These are phyloP conservation scores for Lithocarpus polystachyus DNA, from an alignment of 306 rosid species.

Conservation along the genomic window DNA sequence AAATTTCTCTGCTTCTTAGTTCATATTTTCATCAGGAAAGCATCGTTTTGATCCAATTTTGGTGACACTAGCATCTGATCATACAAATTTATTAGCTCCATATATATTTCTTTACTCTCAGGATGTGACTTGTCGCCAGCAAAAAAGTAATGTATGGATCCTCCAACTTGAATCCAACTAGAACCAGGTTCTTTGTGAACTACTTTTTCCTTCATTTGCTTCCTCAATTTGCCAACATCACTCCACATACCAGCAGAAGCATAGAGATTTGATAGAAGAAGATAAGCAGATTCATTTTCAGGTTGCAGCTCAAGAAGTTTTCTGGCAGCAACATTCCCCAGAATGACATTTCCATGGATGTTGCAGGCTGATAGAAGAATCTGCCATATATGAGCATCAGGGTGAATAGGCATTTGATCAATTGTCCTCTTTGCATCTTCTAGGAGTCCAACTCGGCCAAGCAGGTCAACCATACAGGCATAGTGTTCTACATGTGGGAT, in stretches of 20 bases:
- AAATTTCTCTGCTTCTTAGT: not conserved
- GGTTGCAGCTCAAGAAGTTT: constrained; percentile 9
- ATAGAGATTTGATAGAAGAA: constrained; percentile 3
- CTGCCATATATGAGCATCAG: constrained; percentile 13
- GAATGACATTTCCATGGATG: not conserved
- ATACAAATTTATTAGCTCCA: not conserved
- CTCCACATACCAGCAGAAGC: constrained; percentile 7
- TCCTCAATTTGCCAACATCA: not conserved
- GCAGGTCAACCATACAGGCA: constrained; percentile 16
- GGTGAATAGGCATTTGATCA: constrained; percentile 7
- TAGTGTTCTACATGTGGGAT: constrained; percentile 7
- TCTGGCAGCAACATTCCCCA: not conserved
- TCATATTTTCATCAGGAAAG: not conserved
- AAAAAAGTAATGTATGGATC: not conserved
- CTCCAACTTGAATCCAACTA: not conserved
- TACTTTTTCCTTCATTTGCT: not conserved
- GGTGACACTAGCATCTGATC: not conserved
- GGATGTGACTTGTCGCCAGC: not conserved
- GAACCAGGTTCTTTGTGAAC: constrained; percentile 1
- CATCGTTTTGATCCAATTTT: not conserved
- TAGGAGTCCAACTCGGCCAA: not conserved
- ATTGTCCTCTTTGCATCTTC: constrained; percentile 13
- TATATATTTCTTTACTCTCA: constrained; percentile 1
- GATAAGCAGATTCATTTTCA: constrained; percentile 3
- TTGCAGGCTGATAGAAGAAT: constrained; percentile 3